phyloP scores from a whole-genome alignment of 2,329 filamentous ascomycete species.

The Neoascochyta sp. region DNA sequence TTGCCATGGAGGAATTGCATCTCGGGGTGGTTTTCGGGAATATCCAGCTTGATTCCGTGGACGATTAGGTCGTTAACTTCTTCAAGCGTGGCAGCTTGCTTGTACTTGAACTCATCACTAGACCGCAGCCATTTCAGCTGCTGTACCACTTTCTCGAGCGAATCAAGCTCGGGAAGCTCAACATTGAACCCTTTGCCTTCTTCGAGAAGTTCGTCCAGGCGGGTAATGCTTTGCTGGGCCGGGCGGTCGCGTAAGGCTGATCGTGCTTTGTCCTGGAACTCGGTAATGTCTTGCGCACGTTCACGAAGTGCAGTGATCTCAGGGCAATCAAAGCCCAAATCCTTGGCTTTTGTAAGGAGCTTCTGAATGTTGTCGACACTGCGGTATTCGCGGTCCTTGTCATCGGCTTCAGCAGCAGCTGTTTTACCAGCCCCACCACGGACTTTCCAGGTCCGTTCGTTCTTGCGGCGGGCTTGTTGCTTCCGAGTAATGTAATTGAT shows the following conservation, averaged over 20 bases:
- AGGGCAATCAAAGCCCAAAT: conserved; percentile 86
- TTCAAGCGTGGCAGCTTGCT: conserved; percentile 63
- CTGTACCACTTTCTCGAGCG: conserved; percentile 73
- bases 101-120: conserved; percentile 61
- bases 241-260: conserved; percentile 61
- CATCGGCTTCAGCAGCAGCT: conserved; percentile 71
- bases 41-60: conserved; percentile 71
- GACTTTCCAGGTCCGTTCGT: conserved; percentile 79
- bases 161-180: conserved; percentile 83
- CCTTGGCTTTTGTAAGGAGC: conserved; percentile 76
- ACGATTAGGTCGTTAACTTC: conserved; percentile 77
- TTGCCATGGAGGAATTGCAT: conserved; percentile 73
- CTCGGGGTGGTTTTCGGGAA: conserved; percentile 76
- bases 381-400: conserved; percentile 77
- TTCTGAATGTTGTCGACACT: conserved; percentile 86
- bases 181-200: conserved; percentile 85
- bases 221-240: conserved; percentile 54
- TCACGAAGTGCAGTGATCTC: conserved; percentile 85
- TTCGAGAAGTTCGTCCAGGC: conserved; percentile 89
- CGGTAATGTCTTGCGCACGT: conserved; percentile 76
- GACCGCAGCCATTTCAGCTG: conserved; percentile 86
- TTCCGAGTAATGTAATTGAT: conserved; percentile 95
- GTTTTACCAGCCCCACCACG: conserved; percentile 59
- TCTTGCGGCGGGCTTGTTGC: conserved; percentile 94
- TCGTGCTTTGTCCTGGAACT: conserved; percentile 75